Base-by-base conservation (phyloP, 495 filamentous ascomycete species). In the Talaromyces nanjingensis region DNA sequence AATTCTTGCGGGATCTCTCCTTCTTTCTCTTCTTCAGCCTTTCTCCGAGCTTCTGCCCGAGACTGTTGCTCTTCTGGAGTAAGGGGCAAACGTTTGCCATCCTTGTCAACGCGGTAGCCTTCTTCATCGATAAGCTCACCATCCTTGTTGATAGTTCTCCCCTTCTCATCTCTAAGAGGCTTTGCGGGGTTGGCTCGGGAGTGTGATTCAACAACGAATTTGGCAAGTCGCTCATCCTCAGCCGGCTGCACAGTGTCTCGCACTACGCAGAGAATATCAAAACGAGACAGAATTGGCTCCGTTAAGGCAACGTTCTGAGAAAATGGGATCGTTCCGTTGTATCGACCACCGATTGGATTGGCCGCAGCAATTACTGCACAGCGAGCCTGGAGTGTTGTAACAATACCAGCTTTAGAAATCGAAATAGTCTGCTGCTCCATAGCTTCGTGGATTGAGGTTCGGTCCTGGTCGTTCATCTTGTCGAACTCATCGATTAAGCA, bases 381-480 rank as follows among this genome's bases (percentile, higher is more conserved):
- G 59, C 96, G 89, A n/a, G 96, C 96, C 72, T 99, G 94, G 3
- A 99, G 81, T 1, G 96, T 97, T 0, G 96, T 98, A 24, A 99
- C 96, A 64, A 99, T 99, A 73, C 96, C 96, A 6, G 96, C 96
- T 74, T 99, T 99, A 64, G 92, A 96, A 74, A 99, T 98, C 60
- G 96, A 99, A 68, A 99, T 99, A n/a, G 96, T 98, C 73, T 99
- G 96, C 75, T 99, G 96, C 74, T 99, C 96, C 96, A 99, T 99
- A 64, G 96, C 96, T 81, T 99, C 96, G 83, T 99, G 96, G 72
- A 99, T 99, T 24, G 91, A 96, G 1, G 96, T 99, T 52, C 94
- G 82, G 73, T 99, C 96, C 69, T 98, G 92, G 73, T 99, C 96
- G 76, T 99, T 99, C 96, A 99, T 99, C 83, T 99, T 99, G 84